Evolutionary conservation across 2,329 filamentous ascomycete species (phyloP).

Genomic region (Aspergillus hiratsukae): DNA sequence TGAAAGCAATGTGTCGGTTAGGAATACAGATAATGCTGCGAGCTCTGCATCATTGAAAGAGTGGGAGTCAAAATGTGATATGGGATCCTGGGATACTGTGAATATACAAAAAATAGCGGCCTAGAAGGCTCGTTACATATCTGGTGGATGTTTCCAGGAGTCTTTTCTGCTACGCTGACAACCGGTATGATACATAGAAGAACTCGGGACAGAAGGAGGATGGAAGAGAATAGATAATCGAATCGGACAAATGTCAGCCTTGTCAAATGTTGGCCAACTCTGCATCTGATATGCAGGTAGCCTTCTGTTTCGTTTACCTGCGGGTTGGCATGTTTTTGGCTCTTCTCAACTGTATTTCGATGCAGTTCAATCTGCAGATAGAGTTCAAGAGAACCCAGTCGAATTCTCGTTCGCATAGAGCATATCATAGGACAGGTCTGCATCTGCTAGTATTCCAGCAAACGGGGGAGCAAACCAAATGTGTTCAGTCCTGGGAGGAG

Average conservation of each 20-base stretch:
- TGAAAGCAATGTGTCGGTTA: not conserved
- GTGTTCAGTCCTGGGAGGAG: not conserved
- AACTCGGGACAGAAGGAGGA: not conserved
- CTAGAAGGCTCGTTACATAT: not conserved
- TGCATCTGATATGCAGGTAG: not conserved
- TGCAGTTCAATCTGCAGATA: not conserved
- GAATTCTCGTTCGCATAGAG: too few relatives aligned
- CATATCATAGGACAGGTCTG: not conserved
- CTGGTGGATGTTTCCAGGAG: not conserved
- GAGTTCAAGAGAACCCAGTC: too few relatives aligned
- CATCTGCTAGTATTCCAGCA: not conserved
- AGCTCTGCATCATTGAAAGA: too few relatives aligned
- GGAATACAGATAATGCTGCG: not conserved
- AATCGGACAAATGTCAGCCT: not conserved
- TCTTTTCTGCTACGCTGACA: conserved; percentile 2
- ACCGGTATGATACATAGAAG: not conserved
- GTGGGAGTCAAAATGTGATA: too few relatives aligned
- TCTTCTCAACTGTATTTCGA: not conserved
- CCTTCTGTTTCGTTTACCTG: not conserved
- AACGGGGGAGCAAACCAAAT: not conserved
- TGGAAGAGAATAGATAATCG: not conserved
- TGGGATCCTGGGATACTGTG: not conserved
- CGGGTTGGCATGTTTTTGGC: not conserved
- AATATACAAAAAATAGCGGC: not conserved
- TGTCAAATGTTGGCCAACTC: not conserved